Base-by-base conservation (phyloP, 2,329 filamentous ascomycete species). In the Beauveria varroae region DNA sequence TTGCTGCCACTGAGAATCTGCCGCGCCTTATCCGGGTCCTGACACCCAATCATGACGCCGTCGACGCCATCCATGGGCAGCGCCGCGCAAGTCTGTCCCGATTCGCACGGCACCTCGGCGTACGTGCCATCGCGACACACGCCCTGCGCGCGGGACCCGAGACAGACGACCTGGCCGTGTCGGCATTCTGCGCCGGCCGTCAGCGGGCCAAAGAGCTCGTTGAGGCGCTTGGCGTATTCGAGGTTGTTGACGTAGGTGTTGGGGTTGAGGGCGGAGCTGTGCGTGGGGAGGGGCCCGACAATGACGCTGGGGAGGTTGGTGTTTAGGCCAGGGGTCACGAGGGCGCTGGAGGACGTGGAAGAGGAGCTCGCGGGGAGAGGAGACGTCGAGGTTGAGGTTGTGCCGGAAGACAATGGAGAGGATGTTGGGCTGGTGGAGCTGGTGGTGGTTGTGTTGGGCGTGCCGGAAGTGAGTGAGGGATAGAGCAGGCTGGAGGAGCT, bases 41-140 rank as follows among this genome's bases (percentile, higher is more conserved):
- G 72, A 63, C 84, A 86, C 3, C 74, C 76, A 26, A 86, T 72
- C 58, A 74, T 68, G 10, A 83, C 79, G 3, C 81, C 83, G 0
- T 67, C 66, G 0, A 74, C 75, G 12, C 70, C 77, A 43, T 75
- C 77, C 75, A 84, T 78, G 0, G 84, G 84, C 63, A 86, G 69
- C 2, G 81, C 84, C 54, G 78, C 80, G 69, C 84, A 86, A 53
- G 72, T 69, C 51, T 70, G 69, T 10, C 70, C 72, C 1, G 64
- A 47, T 34, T 71, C 73, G 46, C 78, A 78, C 10, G 69, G 63
- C 0, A 65, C 67, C 20, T 84, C 74, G 4, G 70, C 66, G 65
- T 81, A 86, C 0, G 66, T 68, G 20, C 78, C 78, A 5, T 63
- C 62, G 30, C 71, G 69, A 66, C 84, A 87, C 16, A 20, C 34